Evolutionary conservation across 2,329 filamentous ascomycete species (phyloP), one percentile per base, ranked within the genome.

Genomic region (Aspergillus ibericus): DNA sequence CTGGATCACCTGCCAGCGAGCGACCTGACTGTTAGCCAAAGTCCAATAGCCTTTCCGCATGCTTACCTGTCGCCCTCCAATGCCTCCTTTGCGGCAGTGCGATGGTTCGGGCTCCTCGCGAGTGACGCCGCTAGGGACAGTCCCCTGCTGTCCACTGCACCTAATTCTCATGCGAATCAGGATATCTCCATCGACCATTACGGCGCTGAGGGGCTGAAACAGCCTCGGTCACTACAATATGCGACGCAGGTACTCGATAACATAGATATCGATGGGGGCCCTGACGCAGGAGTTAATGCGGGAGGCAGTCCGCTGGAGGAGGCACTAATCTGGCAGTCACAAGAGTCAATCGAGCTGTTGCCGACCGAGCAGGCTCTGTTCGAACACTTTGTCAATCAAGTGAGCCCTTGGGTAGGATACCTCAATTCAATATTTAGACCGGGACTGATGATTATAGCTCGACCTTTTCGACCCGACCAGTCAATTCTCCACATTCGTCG

Each of bases 51-150:
- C 7, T 47, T 47, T 47, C 42, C 25, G 7, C 42, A 16, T 29
- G 22, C 22, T 20, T 58, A 59, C 6, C 62, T 61, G 29, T 59
- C 60, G 4, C 56, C 63, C 8, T 69, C 68, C 9, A 65, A 65
- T 18, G 66, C 62, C 2, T 75, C 75, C 47, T 73, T 75, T 13
- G 79, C 78, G 15, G 78, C 79, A 6, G 66, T 80, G 50, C 75
- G 78, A 59, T 82, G 80, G 77, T 81, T 81, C 60, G 79, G 80
- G 40, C 66, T 81, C 0, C 48, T 69, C 15, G 63, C 66, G 1
- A 64, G 58, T 52, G 67, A 68, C 58, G 64, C 62, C 2, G 62
- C 61, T 13, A 60, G 52, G 20, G 50, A 56, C 16, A 60, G 56
- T 13, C 25, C 54, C 52, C 16, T 55, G 55, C 57, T 60, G 63